These are phyloP conservation scores for Cladosporium cucumerinum DNA, from an alignment of 2,329 filamentous ascomycete species.

Conservation along the genomic window DNA sequence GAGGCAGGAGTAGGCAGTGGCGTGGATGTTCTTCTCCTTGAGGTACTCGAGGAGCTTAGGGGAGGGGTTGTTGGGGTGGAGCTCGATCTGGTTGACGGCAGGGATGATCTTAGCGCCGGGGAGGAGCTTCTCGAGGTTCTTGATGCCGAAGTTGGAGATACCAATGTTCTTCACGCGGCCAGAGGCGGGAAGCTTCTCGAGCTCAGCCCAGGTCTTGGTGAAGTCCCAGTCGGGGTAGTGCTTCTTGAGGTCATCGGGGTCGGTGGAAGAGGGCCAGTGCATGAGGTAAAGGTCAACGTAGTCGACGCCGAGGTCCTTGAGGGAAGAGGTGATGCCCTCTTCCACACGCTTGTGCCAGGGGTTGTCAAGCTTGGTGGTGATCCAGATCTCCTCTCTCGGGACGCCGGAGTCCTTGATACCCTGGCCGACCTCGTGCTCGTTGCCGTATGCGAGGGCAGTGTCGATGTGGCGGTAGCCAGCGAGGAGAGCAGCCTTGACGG, in stretches of 20 bases:
- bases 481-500: constrained; percentile 41
- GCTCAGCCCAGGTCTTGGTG: constrained; percentile 61
- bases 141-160: constrained; percentile 68
- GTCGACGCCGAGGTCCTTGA: constrained; percentile 37
- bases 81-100: constrained; percentile 59
- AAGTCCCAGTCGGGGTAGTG: constrained; percentile 66
- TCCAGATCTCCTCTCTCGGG: constrained; percentile 38
- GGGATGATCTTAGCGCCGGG: constrained; percentile 61
- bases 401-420: constrained; percentile 58
- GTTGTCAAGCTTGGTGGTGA: constrained; percentile 42
- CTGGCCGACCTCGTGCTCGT: constrained; percentile 69
- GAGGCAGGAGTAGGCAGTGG: constrained; percentile 51
- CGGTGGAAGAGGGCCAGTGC: constrained; percentile 41
- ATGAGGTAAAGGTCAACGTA: constrained; percentile 48
- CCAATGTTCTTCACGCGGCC: constrained; percentile 69
- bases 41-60: constrained; percentile 52
- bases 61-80: constrained; percentile 68
- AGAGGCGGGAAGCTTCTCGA: constrained; percentile 58
- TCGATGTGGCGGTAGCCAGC: constrained; percentile 55
- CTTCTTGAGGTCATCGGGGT: constrained; percentile 60
- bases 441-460: constrained; percentile 69
- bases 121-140: constrained; percentile 48
- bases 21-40: constrained; percentile 48
- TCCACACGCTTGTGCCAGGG: constrained; percentile 35
- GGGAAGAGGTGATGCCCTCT: constrained; percentile 37